Evolutionary conservation across 225 moss, liverwort and hornwort species (phyloP).

Genomic region (Lunularia cruciata): DNA sequence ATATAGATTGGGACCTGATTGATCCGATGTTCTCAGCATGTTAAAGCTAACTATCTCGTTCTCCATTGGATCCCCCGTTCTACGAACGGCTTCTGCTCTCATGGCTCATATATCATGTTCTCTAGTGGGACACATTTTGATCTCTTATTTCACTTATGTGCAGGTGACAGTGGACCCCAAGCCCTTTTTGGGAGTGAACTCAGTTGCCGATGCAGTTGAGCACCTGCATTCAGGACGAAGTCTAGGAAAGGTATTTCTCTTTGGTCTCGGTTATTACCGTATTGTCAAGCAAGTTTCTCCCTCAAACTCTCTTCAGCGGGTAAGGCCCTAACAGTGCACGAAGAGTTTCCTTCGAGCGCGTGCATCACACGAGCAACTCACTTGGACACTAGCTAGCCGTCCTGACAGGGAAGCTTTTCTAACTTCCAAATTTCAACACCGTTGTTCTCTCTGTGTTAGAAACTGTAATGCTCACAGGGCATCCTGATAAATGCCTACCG

Average conservation of each 20-base stretch:
- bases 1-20: background rate
- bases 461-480: too few species aligned
- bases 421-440: too few species aligned
- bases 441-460: too few species aligned
- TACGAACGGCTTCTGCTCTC: too few species aligned
- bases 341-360: background rate
- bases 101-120: too few species aligned
- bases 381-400: background rate
- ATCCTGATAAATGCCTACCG: too few species aligned
- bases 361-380: background rate
- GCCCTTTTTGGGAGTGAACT: constrained; percentile 70
- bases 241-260: constrained; percentile 69
- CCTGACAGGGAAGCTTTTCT: too few species aligned
- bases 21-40: background rate
- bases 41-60: background rate
- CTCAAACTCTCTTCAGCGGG: background rate
- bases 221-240: constrained; percentile 85
- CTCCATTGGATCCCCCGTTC: too few species aligned
- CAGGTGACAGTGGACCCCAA: constrained; percentile 79
- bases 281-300: background rate
- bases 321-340: too few species aligned
- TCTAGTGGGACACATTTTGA: background rate
- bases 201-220: constrained; percentile 83
- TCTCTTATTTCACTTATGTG: background rate
- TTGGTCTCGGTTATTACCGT: background rate